A percentile compares a stretch with the other conserved stretches of the same genome.
phyloP scores from a whole-genome alignment of 73 alveolate genomes.

The Paramecium bursaria region DNA sequence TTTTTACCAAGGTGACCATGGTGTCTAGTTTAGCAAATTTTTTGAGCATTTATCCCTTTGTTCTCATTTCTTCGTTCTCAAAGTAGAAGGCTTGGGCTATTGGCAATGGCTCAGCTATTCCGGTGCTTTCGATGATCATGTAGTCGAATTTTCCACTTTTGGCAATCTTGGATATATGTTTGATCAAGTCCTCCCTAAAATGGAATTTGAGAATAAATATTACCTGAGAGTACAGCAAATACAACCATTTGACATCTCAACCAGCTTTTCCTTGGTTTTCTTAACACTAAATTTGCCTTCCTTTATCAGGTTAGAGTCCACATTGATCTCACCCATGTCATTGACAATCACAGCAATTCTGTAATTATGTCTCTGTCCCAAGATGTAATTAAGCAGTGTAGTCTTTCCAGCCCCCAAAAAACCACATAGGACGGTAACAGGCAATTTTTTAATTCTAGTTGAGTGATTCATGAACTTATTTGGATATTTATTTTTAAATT shows the following conservation, averaged over 20 bases:
- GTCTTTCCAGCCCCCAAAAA: slow-evolving; percentile 86
- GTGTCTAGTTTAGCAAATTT: slow-evolving; percentile 75
- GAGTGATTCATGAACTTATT: slow-evolving; percentile 31
- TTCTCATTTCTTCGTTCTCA: slow-evolving; percentile 60
- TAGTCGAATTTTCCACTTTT: slow-evolving; percentile 69
- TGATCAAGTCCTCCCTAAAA: slow-evolving; percentile 70
- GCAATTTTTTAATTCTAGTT: slow-evolving; percentile 77
- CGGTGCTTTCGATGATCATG: slow-evolving; percentile 76
- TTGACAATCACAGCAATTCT: slow-evolving; percentile 82
- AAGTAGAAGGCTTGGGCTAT: slow-evolving; percentile 70
- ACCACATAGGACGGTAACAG: slow-evolving; percentile 81
- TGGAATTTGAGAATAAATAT: neutral
- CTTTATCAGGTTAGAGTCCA: slow-evolving; percentile 72
- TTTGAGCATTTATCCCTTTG: slow-evolving; percentile 61
- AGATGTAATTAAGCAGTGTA: slow-evolving; percentile 74
- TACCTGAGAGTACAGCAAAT: slow-evolving; percentile 83
- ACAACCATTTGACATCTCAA: slow-evolving; percentile 80
- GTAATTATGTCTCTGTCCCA: slow-evolving; percentile 50
- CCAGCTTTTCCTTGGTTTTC: slow-evolving; percentile 73
- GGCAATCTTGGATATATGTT: slow-evolving; percentile 71
- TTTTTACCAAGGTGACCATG: slow-evolving; percentile 75
- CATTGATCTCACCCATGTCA: slow-evolving; percentile 82
- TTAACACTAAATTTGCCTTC: slow-evolving; percentile 58
- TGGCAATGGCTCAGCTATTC: slow-evolving; percentile 78
- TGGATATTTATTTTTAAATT: slow-evolving; percentile 10